Percentiles rank a stretch among this genome's conserved stretches.
phyloP scores from a whole-genome alignment of 192 early-diverging fungal genomes.

The Coemansia sp. region DNA sequence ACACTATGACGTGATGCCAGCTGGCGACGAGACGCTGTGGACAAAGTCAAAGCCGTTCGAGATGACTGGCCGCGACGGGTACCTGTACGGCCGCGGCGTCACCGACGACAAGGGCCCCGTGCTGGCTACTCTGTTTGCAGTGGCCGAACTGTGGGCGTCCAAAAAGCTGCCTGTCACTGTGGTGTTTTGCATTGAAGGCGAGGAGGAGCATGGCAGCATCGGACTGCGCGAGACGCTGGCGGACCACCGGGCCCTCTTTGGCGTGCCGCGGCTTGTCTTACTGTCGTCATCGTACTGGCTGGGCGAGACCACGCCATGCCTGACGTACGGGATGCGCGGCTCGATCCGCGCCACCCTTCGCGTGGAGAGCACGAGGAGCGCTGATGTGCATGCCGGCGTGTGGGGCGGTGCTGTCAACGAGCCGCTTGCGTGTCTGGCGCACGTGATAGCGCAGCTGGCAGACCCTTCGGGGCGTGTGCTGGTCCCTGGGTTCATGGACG shows the following conservation, averaged over 20 bases:
- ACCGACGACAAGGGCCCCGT: constrained; percentile 85
- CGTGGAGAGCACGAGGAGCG: constrained; percentile 45
- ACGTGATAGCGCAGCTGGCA: constrained; percentile 59
- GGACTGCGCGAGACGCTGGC: constrained; percentile 66
- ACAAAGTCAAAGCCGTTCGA: constrained; percentile 64
- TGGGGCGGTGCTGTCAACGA: constrained; percentile 74
- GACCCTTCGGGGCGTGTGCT: constrained; percentile 59
- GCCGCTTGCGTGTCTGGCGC: constrained; percentile 68
- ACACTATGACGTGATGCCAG: constrained; percentile 81
- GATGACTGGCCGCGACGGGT: constrained; percentile 66
- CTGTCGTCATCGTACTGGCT: constrained; percentile 79
- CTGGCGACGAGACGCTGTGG: constrained; percentile 66
- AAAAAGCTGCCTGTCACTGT: constrained; percentile 62
- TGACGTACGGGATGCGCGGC: constrained; percentile 79
- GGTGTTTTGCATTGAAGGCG: constrained; percentile 76
- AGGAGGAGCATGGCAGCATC: constrained; percentile 74
- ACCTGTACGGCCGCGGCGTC: constrained; percentile 74
- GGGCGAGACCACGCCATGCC: constrained; percentile 71
- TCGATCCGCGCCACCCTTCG: constrained; percentile 66
- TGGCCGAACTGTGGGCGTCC: constrained; percentile 64
- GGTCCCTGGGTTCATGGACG: constrained; percentile 71
- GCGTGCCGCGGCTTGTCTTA: constrained; percentile 34
- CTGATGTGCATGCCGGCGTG: constrained; percentile 76
- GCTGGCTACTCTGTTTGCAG: constrained; percentile 70
- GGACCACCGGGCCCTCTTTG: constrained; percentile 31